A percentile compares a stretch with the other conserved stretches of the same genome.
These are phyloP conservation scores for Ricinus communis DNA, from an alignment of 345 rosid species.

Conservation along the genomic window DNA sequence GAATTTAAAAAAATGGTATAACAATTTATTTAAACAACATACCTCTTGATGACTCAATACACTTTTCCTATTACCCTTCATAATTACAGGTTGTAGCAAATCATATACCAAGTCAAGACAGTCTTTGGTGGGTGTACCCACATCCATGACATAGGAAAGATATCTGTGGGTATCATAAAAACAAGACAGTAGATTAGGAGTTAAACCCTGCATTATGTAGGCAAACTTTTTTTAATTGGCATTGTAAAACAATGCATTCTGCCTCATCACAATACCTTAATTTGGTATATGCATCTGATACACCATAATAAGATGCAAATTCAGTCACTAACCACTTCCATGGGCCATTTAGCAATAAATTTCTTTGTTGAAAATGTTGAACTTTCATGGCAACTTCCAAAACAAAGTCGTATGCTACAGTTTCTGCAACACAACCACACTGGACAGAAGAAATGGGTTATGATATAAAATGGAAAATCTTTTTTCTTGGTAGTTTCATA, in stretches of 20 bases:
- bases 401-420: constrained; percentile 32
- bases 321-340: constrained; percentile 36
- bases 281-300: constrained; percentile 29
- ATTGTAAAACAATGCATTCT: not conserved
- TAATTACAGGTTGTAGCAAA: constrained; percentile 22
- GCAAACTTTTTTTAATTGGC: not conserved
- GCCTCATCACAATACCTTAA: constrained; percentile 20
- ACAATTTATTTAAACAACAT: not conserved
- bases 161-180: constrained; percentile 18
- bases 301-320: constrained; percentile 32
- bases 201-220: not conserved
- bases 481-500: not conserved
- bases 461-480: not conserved
- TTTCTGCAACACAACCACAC: constrained; percentile 35
- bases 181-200: not conserved
- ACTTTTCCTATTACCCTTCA: constrained; percentile 30
- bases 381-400: constrained; percentile 33
- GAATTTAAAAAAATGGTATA: too few species aligned
- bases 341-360: constrained; percentile 24
- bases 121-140: constrained; percentile 32
- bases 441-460: constrained; percentile 6
- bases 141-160: constrained; percentile 35
- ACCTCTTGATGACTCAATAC: constrained; percentile 35
- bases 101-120: constrained; percentile 31
- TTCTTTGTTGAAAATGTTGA: constrained; percentile 27